A percentile compares a stretch with the other conserved stretches of the same genome.
These are phyloP conservation scores for Penicillium coffeae DNA, from an alignment of 495 filamentous ascomycete species.

Conservation along the genomic window DNA sequence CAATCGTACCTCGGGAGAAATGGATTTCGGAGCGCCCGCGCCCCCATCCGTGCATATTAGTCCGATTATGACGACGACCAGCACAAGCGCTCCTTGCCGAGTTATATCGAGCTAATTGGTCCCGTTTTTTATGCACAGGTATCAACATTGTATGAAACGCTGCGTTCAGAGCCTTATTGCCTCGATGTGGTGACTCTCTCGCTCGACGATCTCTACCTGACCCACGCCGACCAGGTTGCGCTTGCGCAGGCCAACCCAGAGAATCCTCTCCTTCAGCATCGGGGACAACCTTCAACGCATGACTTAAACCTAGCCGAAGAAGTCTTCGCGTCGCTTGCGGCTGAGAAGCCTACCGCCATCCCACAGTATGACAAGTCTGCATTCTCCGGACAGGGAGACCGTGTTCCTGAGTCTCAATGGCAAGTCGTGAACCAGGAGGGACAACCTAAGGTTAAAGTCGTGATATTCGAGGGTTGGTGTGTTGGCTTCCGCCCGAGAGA, in stretches of 20 bases:
- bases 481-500: conserved; percentile 74
- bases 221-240: conserved; percentile 64
- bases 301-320: conserved; percentile 62
- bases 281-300: conserved; percentile 85
- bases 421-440: conserved; percentile 54
- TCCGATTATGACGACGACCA: too few relatives aligned
- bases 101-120: too few relatives aligned
- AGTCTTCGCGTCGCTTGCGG: conserved; percentile 59
- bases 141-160: conserved; percentile 59
- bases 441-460: conserved; percentile 47
- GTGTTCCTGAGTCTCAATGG: conserved; percentile 59
- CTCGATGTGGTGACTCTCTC: conserved; percentile 74
- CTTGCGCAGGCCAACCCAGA: conserved; percentile 58
- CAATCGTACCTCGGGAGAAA: conserved; percentile 11
- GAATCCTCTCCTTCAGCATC: conserved; percentile 75
- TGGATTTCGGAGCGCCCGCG: neutral
- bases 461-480: conserved; percentile 92
- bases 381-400: conserved; percentile 75
- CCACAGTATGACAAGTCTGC: conserved; percentile 83
- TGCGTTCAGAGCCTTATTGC: conserved; percentile 60
- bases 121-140: too few relatives aligned
- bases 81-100: too few relatives aligned
- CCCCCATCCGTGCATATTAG: neutral
- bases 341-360: conserved; percentile 53
- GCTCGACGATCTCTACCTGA: conserved; percentile 89